Percentiles rank a stretch among this genome's conserved stretches.
Evolutionary conservation across 352 stramenopile genomes (phyloP).

Genomic region (Phytophthora sp.): DNA sequence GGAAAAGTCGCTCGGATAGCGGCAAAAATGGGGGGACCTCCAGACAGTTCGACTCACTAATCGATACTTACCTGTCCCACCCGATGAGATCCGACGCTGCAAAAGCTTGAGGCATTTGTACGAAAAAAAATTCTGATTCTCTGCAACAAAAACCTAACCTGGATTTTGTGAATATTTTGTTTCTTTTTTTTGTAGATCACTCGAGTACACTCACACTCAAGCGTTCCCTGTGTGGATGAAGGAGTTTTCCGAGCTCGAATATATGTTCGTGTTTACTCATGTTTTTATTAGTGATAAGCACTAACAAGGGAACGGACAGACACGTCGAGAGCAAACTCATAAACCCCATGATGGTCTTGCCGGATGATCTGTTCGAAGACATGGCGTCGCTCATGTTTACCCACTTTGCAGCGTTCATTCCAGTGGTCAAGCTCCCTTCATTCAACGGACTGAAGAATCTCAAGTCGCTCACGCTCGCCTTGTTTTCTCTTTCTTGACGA

Average conservation of each 20-base stretch:
- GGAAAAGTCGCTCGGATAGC: background rate
- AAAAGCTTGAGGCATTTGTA: background rate
- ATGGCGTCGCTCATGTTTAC: background rate
- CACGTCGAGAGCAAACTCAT: background rate
- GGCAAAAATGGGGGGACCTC: background rate
- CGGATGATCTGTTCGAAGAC: background rate
- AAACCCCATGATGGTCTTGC: background rate
- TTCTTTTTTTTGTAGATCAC: slow-evolving; percentile 11
- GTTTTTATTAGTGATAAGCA: too few species aligned
- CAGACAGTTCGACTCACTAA: background rate
- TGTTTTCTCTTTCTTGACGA: background rate
- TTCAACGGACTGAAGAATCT: background rate
- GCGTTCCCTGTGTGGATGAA: slow-evolving; percentile 7
- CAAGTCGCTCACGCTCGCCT: background rate
- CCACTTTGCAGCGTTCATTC: background rate
- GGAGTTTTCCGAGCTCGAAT: slow-evolving; percentile 32
- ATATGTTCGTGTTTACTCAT: too few species aligned
- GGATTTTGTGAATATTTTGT: too few species aligned
- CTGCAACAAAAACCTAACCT: too few species aligned
- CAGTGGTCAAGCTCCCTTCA: background rate
- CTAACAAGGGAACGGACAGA: too few species aligned
- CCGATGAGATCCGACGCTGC: background rate
- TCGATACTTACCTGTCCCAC: background rate
- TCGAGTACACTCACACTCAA: slow-evolving; percentile 19
- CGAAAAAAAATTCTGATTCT: too few species aligned